Evolutionary conservation across 129 eudicot genomes (phyloP).

Genomic region (Chrysanthemum makinoi): DNA sequence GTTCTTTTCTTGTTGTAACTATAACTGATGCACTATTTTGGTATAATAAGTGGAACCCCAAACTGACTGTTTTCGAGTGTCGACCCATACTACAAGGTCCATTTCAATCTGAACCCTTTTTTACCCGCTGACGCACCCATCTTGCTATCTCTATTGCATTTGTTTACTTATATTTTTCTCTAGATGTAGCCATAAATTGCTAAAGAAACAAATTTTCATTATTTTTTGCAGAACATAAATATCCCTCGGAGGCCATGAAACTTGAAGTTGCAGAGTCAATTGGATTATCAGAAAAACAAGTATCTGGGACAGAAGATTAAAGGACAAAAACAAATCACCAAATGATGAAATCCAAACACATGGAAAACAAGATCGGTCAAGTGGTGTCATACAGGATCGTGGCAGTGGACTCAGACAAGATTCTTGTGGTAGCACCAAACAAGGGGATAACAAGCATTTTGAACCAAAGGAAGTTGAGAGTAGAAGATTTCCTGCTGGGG

Average conservation of each 20-base stretch:
- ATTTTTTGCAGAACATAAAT: conserved; percentile 68
- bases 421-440: conserved; percentile 99
- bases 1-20: no score
- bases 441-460: conserved; percentile 57
- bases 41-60: no score
- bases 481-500: conserved; percentile 45
- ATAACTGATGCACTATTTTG: no score
- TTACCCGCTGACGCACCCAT: no score
- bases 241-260: conserved; percentile 76
- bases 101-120: no score
- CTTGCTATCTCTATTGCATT: not conserved
- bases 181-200: no score
- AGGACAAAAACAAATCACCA: conserved; percentile 57
- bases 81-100: no score
- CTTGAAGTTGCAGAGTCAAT: conserved; percentile 58
- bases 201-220: not conserved
- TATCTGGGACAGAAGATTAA: conserved; percentile 91
- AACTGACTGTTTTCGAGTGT: no score
- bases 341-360: conserved; percentile 48
- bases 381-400: conserved; percentile 85
- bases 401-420: conserved; percentile 95
- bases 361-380: conserved; percentile 86
- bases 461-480: conserved; percentile 88
- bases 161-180: not conserved
- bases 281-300: conserved; percentile 88